Conservation (phyloP, 164 flowering plant species). For the Magnolia changhungtana region DNA sequence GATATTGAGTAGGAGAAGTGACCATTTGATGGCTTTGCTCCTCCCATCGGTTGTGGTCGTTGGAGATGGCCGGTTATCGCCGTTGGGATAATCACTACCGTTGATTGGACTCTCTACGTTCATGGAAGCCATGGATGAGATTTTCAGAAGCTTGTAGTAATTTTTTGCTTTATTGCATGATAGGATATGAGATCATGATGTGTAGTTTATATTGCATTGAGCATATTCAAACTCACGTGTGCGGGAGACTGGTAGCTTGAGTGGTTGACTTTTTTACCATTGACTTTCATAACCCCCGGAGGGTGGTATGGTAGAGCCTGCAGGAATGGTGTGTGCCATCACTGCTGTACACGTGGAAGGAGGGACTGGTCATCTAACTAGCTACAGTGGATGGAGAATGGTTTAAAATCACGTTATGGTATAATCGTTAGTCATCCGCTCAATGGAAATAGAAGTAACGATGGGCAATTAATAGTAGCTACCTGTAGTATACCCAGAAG, state of each 20-base stretch:
- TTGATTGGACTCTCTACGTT: background rate
- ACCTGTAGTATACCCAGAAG: too few species aligned
- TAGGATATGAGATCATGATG: background rate
- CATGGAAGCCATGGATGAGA: background rate
- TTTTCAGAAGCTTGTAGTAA: background rate
- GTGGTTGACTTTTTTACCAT: background rate
- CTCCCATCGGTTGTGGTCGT: background rate
- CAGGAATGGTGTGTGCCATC: too few species aligned
- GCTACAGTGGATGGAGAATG: too few species aligned
- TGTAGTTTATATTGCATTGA: background rate
- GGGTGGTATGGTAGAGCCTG: too few species aligned
- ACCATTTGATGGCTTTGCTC: background rate
- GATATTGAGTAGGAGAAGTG: background rate
- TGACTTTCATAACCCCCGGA: background rate
- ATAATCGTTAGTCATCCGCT: too few species aligned
- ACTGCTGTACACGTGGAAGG: too few species aligned
- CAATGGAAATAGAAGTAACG: too few species aligned
- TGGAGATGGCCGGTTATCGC: background rate
- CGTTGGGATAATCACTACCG: background rate
- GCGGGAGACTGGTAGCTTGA: background rate
- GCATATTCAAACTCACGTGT: background rate
- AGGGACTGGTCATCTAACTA: too few species aligned
- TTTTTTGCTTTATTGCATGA: background rate
- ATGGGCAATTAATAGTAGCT: too few species aligned
- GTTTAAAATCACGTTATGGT: too few species aligned